These are phyloP conservation scores for Suillus americanus DNA, from an alignment of 768 basidiomycete genomes.

Conservation along the genomic window DNA sequence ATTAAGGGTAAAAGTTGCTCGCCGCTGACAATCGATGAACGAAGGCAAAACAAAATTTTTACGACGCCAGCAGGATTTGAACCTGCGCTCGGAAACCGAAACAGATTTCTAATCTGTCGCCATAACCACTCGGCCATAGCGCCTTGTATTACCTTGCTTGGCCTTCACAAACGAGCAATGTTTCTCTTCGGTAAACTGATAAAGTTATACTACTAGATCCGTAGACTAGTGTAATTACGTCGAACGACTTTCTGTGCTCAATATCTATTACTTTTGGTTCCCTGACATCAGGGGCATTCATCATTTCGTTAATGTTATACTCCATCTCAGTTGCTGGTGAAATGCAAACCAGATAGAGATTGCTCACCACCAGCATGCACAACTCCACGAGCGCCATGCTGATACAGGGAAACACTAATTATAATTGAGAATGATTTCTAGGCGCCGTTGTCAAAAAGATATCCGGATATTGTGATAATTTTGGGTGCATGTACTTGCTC, in stretches of 20 bases:
- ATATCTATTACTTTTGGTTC: not conserved
- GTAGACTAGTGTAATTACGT: too few species aligned
- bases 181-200: too few species aligned
- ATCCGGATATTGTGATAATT: conserved; percentile 7
- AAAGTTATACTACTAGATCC: too few species aligned
- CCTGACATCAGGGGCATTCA: not conserved
- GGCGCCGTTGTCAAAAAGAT: not conserved
- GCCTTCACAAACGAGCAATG: too few species aligned
- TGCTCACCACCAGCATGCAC: not conserved
- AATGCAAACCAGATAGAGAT: not conserved
- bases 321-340: not conserved
- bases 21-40: too few species aligned
- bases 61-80: conserved; percentile 67
- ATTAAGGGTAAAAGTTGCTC: too few species aligned
- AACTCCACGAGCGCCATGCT: not conserved
- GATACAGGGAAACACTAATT: not conserved
- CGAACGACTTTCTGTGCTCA: too few species aligned
- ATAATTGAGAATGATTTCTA: not conserved
- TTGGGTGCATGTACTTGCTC: conserved; percentile 12
- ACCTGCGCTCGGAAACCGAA: conserved; percentile 71
- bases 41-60: conserved; percentile 10
- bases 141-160: conserved; percentile 30
- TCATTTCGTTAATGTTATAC: not conserved
- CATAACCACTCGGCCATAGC: conserved; percentile 82
- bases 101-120: conserved; percentile 79